phyloP scores from a whole-genome alignment of 2,329 filamentous ascomycete species.

The Cladobotryum mycophilum region DNA sequence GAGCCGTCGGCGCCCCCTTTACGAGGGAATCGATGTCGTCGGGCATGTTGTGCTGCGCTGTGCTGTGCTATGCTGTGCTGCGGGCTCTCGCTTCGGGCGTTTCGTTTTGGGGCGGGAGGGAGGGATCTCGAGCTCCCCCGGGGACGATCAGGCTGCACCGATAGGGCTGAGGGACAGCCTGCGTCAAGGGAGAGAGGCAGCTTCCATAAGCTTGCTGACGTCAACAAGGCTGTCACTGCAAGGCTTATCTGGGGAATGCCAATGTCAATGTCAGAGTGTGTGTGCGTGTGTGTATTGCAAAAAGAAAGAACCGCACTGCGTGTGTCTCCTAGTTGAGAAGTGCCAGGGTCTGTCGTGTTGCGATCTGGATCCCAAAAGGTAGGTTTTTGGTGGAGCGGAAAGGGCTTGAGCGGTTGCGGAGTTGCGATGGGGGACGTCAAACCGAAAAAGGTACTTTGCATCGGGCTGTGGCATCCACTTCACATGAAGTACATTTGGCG shows the following conservation, averaged over 20 bases:
- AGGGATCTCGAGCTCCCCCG: background rate
- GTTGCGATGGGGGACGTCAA: background rate
- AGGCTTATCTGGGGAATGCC: background rate
- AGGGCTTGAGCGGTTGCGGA: background rate
- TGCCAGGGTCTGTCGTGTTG: background rate
- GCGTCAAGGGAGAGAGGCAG: background rate
- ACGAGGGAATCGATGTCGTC: conserved; percentile 79
- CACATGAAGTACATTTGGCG: no score
- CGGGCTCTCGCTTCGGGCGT: background rate
- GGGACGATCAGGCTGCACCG: background rate
- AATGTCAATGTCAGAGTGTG: no score
- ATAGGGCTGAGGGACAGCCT: background rate
- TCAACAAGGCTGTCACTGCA: background rate
- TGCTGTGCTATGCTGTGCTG: no score
- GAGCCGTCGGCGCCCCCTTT: conserved; percentile 74
- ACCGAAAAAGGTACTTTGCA: no score
- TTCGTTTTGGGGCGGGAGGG: background rate
- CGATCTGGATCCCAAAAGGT: background rate
- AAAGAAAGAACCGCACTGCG: no score
- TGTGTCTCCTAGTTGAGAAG: no score
- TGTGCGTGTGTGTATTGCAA: no score
- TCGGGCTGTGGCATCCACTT: no score
- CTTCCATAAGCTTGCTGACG: background rate
- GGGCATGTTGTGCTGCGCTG: conserved; percentile 52
- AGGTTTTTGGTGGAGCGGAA: background rate